Base-by-base conservation (phyloP, 139 green algal genomes). In the Tetraselmis chui region DNA sequence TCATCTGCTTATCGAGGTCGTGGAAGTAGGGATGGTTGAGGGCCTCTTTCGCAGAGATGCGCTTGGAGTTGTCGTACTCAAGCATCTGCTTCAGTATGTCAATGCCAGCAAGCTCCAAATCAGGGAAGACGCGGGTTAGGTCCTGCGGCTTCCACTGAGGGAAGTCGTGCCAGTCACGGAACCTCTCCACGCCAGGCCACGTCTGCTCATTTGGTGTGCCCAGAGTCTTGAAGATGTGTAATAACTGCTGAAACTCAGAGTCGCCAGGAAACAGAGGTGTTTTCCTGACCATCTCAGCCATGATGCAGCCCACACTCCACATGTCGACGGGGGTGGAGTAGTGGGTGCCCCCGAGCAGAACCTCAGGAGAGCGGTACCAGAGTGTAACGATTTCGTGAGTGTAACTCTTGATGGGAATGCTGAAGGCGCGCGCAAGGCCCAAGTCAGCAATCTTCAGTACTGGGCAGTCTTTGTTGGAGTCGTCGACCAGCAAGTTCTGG, bases 321-420 rank as follows among this genome's bases (percentile, higher is more conserved):
- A 99, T 97, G 89, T 99, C 97, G 28, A 99, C 97, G 0, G 96
- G 91, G 1, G 93, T 96, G 1, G 94, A 93, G 84, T 99, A 99
- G 88, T 98, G 93, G 26, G 95, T 96, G 5, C 91, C 89, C 1
- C 97, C 97, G 76, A 99, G 90, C 81, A 99, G 88, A 31, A 99
- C 96, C 90, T 99, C 97, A 5, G 97, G 97, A 1, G 97, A 97
- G 1, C 97, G 88, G 89, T 99, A 99, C 96, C 97, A 99, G 81
- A 99, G 87, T 11, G 97, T 99, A 18, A 99, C 96, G 79, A 99
- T 97, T 92, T 99, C 97, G 86, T 99, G 97, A 29, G 97, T 99
- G 91, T 99, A 99, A 79, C 88, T 93, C 87, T 98, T 97, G 79
- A 99, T 90, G n/a, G 97, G 97, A n/a, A 99, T 93, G 83, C 91